phyloP scores from a whole-genome alignment of 345 rosid species.

The Eucalyptus guilfoylei region DNA sequence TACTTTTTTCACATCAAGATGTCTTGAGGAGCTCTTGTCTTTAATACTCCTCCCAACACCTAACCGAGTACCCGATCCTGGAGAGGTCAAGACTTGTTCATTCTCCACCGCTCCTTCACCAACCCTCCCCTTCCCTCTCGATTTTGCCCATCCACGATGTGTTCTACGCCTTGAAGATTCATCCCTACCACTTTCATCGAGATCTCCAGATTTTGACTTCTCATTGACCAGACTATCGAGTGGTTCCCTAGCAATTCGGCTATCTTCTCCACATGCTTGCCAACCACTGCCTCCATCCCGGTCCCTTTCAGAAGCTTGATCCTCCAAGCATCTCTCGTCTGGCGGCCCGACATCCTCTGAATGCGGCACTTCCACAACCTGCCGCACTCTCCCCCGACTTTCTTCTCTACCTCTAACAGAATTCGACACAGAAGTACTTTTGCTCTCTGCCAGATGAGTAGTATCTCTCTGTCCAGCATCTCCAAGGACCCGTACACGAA shows the following conservation, averaged over 20 bases:
- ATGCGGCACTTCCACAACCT: constrained; percentile 43
- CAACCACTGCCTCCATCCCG: constrained; percentile 14
- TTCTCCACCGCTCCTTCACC: constrained; percentile 44
- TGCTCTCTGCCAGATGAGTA: constrained; percentile 34
- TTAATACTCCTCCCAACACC: constrained; percentile 31
- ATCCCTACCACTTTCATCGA: constrained; percentile 66
- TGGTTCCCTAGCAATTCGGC: constrained; percentile 20
- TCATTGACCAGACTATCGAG: constrained; percentile 11
- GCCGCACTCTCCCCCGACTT: constrained; percentile 58
- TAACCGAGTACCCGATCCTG: constrained; percentile 50
- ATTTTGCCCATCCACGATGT: constrained; percentile 45
- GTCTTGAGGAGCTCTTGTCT: constrained; percentile 39
- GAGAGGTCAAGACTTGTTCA: constrained; percentile 50
- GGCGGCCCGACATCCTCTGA: constrained; percentile 14
- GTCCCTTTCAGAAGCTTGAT: constrained; percentile 24
- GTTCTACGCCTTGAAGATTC: constrained; percentile 56
- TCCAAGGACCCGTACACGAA: constrained; percentile 79
- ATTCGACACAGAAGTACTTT: constrained; percentile 20
- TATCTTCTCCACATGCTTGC: constrained; percentile 17
- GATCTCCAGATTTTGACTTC: constrained; percentile 10
- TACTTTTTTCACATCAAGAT: constrained; percentile 34
- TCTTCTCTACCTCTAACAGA: constrained; percentile 66
- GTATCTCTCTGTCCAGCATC: constrained; percentile 69
- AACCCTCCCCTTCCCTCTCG: constrained; percentile 60
- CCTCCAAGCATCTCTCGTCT: constrained; percentile 28